These are phyloP conservation scores for Pseudocercospora pini-densiflorae DNA, from an alignment of 2,329 filamentous ascomycete species.

Conservation along the genomic window DNA sequence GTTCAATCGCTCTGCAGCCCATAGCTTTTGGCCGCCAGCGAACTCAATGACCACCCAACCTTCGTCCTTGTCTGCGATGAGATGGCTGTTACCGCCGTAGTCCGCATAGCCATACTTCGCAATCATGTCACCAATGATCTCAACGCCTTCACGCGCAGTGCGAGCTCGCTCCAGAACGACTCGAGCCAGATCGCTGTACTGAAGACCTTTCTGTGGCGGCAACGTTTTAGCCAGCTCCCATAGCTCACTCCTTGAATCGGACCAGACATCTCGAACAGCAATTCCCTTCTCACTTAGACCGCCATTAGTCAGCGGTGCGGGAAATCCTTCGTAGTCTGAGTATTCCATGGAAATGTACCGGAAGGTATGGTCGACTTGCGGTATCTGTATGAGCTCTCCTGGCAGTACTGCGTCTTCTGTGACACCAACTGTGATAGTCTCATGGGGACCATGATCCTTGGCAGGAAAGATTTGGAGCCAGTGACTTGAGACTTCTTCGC, in stretches of 20 bases:
- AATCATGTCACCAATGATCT: conserved; percentile 48
- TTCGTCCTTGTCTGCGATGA: conserved; percentile 47
- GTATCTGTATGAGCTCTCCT: conserved; percentile 41
- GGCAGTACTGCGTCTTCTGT: conserved; percentile 46
- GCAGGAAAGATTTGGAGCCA: conserved; percentile 54
- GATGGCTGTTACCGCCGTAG: conserved; percentile 51
- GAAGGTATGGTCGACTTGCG: conserved; percentile 41
- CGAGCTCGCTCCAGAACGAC: conserved; percentile 48
- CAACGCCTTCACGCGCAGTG: conserved; percentile 48
- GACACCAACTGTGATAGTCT: conserved; percentile 50
- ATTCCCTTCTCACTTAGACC: conserved; percentile 50
- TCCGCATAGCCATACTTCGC: conserved; percentile 48
- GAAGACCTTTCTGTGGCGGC: conserved; percentile 46
- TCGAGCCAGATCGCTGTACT: conserved; percentile 49
- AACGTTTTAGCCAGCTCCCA: conserved; percentile 45
- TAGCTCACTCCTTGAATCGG: conserved; percentile 46
- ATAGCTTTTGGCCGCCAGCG: conserved; percentile 41
- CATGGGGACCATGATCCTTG: conserved; percentile 46
- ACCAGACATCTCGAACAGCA: conserved; percentile 50
- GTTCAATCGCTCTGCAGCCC: conserved; percentile 43
- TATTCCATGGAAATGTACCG: conserved; percentile 46
- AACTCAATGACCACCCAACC: conserved; percentile 45
- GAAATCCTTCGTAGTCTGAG: conserved; percentile 49
- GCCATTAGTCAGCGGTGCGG: conserved; percentile 51
- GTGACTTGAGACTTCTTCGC: conserved; percentile 54